Evolutionary conservation across 164 flowering plant genomes (phyloP), one percentile per base, ranked within the genome.

Genomic region (Litsea cubeba): DNA sequence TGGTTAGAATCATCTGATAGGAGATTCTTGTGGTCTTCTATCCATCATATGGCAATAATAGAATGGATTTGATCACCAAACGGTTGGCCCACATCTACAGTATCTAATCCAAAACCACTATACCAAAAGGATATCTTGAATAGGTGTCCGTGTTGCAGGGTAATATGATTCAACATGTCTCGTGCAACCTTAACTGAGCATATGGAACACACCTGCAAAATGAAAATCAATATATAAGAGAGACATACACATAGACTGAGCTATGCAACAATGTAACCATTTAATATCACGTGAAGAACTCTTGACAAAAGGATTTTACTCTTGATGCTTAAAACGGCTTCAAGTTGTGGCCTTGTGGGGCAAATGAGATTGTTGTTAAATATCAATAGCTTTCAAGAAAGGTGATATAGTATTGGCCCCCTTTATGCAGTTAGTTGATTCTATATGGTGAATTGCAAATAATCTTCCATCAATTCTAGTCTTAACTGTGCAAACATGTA

Each of bases 121-220:
- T 23, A 72, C 23, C n/a, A 18, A 69, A 87, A 90, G 94, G 94
- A 90, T 91, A 90, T 89, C 86, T 88, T 93, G 77, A 91, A 86
- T 76, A 93, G 79, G 81, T 91, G 87, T 69, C 93, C 96, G 83
- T 93, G 98, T 74, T 93, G 95, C 75, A 90, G 77, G 2, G 89
- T 91, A 22, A 93, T 89, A 79, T 93, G 98, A 84, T 82, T 86
- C 49, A 90, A 81, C 95, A 93, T 84, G 84, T 93, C 97, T 65
- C 88, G 69, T 50, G 89, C 40, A 79, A 93, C 90, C 85, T 90
- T 93, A 74, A 86, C 89, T 15, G 97, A 83, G 81, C 98, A 93
- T 79, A 93, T 79, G 65, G 98, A 91, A 78, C 98, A 93, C 68
- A 87, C 85, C 98, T 93, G 92, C 84, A 86, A 80, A 11, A 65